Evolutionary conservation across 139 green algal species (phyloP), one percentile per base, ranked within the genome.

Genomic region (Dunaliella sp.): DNA sequence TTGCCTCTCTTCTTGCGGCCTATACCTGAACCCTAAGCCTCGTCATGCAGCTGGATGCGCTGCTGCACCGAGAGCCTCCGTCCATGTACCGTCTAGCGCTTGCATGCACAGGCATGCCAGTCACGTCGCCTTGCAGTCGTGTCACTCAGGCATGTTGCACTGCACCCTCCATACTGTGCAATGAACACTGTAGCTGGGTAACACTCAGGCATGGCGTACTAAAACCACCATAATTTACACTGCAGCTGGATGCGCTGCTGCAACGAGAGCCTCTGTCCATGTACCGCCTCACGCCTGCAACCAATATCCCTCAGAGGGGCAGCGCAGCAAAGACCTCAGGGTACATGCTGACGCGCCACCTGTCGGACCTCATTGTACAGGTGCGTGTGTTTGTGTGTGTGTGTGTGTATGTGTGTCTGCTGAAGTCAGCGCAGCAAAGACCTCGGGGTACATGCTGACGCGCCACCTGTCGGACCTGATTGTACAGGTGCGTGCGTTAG

Each of bases 31-130:
- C n/a, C n/a, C n/a, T n/a, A n/a, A n/a, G n/a, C n/a, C n/a, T n/a
- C n/a, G n/a, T n/a, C n/a, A 30, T 28, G 12, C 81, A 83, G 31
- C 25, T 88, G 31, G 87, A 90, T 3, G 38, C 65, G 26, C 32
- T 37, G 37, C 85, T 91, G 26, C 26, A 38, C 24, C 7, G 75
- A n/a, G 25, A 81, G 36, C 85, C 88, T 0, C 24, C 89, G 85
- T 78, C 85, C 35, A 21, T 91, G 36, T 88, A 88, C 65, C 87
- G 87, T 7, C 84, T 90, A 37, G 77, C 84, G 2, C 87, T 84
- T 33, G 82, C 57, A 16, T 32, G 34, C 35, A 30, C n/a, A n/a
- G n/a, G n/a, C n/a, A n/a, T n/a, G n/a, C n/a, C n/a, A n/a, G n/a
- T n/a, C n/a, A n/a, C n/a, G n/a, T n/a, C n/a, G n/a, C n/a, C n/a